A percentile compares a stretch with the other conserved stretches of the same genome.
These are phyloP conservation scores for Tuber brumale DNA, from an alignment of 495 filamentous ascomycete genomes.

Conservation along the genomic window DNA sequence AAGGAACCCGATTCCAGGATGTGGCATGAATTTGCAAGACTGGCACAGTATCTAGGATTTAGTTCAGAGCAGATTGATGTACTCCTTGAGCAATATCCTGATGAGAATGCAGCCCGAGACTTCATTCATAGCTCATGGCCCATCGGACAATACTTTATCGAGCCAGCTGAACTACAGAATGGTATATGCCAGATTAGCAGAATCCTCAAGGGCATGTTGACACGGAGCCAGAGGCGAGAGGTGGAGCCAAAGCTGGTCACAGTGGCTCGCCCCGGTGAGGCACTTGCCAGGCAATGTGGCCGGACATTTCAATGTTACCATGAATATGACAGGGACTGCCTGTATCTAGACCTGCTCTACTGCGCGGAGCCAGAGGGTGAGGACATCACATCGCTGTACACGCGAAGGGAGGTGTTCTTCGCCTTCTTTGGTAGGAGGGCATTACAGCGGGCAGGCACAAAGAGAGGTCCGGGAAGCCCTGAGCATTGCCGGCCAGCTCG, in stretches of 20 bases:
- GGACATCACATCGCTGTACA: slow-evolving; percentile 11
- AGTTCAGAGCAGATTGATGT: not conserved
- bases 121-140: slow-evolving; percentile 4
- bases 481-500: not conserved
- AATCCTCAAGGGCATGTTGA: not conserved
- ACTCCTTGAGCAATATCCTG: not conserved
- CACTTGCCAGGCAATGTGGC: slow-evolving; percentile 4
- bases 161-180: not conserved
- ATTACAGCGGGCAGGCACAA: not conserved
- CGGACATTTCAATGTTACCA: slow-evolving; percentile 11
- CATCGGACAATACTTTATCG: not conserved
- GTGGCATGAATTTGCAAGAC: slow-evolving; percentile 8
- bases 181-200: slow-evolving; percentile 1
- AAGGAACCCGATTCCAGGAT: not conserved
- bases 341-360: slow-evolving; percentile 5
- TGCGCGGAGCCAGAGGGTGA: not conserved
- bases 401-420: slow-evolving; percentile 8
- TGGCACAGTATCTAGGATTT: slow-evolving; percentile 10
- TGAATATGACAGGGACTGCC: slow-evolving; percentile 9
- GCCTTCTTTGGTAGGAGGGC: slow-evolving; percentile 11
- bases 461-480: not conserved
- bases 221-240: not conserved
- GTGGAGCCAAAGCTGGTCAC: not conserved
- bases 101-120: not conserved
- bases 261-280: not conserved